phyloP scores from a whole-genome alignment of 1,284 basidiomycete species.

The Cutaneotrichosporon mucoides region DNA sequence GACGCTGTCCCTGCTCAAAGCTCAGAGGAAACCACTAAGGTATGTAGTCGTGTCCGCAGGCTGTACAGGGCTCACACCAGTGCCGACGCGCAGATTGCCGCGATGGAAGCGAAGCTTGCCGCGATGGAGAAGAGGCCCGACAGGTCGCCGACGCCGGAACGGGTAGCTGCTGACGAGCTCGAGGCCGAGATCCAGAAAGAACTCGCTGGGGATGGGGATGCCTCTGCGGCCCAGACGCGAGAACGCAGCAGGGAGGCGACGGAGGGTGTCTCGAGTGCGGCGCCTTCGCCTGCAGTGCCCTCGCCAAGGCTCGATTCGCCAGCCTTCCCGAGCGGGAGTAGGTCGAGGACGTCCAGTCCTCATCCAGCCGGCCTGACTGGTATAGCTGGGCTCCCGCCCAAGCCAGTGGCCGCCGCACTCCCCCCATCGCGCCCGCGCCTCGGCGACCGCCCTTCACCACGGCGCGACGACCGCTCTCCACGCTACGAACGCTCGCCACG shows the following conservation, averaged over 20 bases:
- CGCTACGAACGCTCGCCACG: neutral
- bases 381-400: neutral
- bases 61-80: constrained; percentile 48
- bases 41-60: constrained; percentile 35
- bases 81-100: constrained; percentile 82
- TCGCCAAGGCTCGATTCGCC: neutral
- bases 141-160: constrained; percentile 14
- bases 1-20: constrained; percentile 80
- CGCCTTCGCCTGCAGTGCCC: neutral
- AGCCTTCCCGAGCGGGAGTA: neutral
- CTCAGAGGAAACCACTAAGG: constrained; percentile 60
- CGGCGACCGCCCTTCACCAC: neutral
- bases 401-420: neutral
- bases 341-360: neutral
- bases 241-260: no score
- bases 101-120: constrained; percentile 89
- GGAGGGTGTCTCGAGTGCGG: neutral
- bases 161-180: constrained; percentile 14
- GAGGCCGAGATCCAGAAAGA: constrained; percentile 20
- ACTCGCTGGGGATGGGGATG: constrained; percentile 15
- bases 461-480: neutral
- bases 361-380: neutral
- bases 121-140: constrained; percentile 58
- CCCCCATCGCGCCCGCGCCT: neutral
- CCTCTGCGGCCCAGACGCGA: constrained; percentile 3